Percentiles rank a stretch among this genome's conserved stretches.
Evolutionary conservation across 1,284 basidiomycete genomes (phyloP).

Genomic region (Microbotryomycetes sp.): DNA sequence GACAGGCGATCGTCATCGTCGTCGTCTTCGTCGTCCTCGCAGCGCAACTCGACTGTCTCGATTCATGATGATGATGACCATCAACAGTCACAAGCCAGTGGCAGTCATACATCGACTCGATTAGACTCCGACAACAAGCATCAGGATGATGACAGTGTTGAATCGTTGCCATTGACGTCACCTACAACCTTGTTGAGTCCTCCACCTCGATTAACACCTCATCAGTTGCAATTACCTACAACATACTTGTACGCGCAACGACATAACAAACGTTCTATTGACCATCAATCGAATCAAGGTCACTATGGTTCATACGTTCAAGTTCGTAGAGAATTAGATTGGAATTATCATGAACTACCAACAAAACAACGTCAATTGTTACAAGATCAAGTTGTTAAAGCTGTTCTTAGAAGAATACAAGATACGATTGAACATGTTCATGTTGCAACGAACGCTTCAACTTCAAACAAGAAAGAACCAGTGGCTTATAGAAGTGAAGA

Average conservation of each 20-base stretch:
- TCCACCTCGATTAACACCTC: slow-evolving; percentile 13
- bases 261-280: background rate
- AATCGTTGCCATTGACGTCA: slow-evolving; percentile 5
- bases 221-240: slow-evolving; percentile 29
- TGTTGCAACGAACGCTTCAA: background rate
- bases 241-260: slow-evolving; percentile 29
- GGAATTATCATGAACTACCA: slow-evolving; percentile 33
- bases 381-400: slow-evolving; percentile 32
- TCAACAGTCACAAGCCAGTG: too few relatives aligned
- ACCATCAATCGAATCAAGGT: slow-evolving; percentile 7
- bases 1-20: too few relatives aligned
- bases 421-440: background rate
- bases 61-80: too few relatives aligned
- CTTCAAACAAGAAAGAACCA: background rate
- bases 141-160: too few relatives aligned
- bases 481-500: background rate
- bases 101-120: too few relatives aligned
- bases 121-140: too few relatives aligned
- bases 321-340: slow-evolving; percentile 28
- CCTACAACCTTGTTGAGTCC: slow-evolving; percentile 8
- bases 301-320: slow-evolving; percentile 21
- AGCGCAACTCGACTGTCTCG: too few relatives aligned
- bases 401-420: slow-evolving; percentile 11
- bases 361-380: slow-evolving; percentile 22
- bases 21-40: too few relatives aligned